Conservation (phyloP, 2,329 filamentous ascomycete genomes). For the Thelonectria discophora region DNA sequence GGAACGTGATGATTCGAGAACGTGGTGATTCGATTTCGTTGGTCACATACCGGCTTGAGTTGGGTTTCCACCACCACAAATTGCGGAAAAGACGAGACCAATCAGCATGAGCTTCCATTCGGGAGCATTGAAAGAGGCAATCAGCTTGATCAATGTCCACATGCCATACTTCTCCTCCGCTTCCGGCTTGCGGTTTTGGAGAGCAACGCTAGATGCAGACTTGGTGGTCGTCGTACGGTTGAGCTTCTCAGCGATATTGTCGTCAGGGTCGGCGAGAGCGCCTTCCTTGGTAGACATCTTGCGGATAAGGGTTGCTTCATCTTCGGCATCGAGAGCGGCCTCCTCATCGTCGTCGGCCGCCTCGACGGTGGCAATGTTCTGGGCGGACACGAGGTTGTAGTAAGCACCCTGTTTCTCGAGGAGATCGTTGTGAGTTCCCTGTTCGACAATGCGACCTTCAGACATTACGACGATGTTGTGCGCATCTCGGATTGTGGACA, state of each 20-base stretch:
- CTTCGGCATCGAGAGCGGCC: constrained; percentile 57
- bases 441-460: constrained; percentile 85
- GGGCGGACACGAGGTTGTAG: constrained; percentile 85
- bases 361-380: constrained; percentile 76
- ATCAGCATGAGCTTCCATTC: constrained; percentile 78
- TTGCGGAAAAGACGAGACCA: constrained; percentile 76
- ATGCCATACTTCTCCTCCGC: constrained; percentile 69
- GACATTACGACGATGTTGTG: constrained; percentile 97
- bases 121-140: constrained; percentile 78
- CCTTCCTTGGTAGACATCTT: constrained; percentile 54
- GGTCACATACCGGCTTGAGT: constrained; percentile 50
- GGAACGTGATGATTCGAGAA: background rate
- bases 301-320: constrained; percentile 59
- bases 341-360: constrained; percentile 62
- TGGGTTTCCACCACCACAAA: constrained; percentile 84
- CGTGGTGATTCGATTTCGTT: no score
- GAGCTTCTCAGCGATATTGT: constrained; percentile 67
- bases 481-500: constrained; percentile 93
- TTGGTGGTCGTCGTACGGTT: constrained; percentile 63
- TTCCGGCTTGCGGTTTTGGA: constrained; percentile 64
- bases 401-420: constrained; percentile 78
- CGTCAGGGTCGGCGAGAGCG: constrained; percentile 65
- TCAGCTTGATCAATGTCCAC: constrained; percentile 80
- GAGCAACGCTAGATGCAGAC: constrained; percentile 74
- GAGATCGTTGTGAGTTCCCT: constrained; percentile 86